Percentiles rank a stretch among this genome's conserved stretches.
These are phyloP conservation scores for Leccinum ochraceum DNA, from an alignment of 768 basidiomycete species.

Conservation along the genomic window DNA sequence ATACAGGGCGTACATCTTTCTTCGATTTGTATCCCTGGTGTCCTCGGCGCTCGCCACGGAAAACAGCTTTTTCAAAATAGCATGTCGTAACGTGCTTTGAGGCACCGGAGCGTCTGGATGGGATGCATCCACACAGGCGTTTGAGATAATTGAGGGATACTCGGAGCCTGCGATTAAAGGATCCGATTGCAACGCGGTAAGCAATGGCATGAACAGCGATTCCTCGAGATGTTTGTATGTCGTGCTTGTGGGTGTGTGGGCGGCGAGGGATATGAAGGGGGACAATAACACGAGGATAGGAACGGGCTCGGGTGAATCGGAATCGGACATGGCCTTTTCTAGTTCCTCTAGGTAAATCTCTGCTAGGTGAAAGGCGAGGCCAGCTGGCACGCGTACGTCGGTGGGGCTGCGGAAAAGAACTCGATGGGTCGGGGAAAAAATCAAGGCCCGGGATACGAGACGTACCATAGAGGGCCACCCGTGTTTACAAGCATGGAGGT, in stretches of 20 bases:
- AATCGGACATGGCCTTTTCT: slow-evolving; percentile 55
- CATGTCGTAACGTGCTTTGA: slow-evolving; percentile 45
- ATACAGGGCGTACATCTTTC: slow-evolving; percentile 84
- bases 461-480: slow-evolving; percentile 88
- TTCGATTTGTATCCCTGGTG: slow-evolving; percentile 76
- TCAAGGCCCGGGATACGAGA: neutral
- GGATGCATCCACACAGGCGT: slow-evolving; percentile 52
- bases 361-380: slow-evolving; percentile 81
- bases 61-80: slow-evolving; percentile 65
- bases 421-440: slow-evolving; percentile 6
- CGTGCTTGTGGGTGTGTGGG: slow-evolving; percentile 60
- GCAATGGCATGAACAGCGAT: slow-evolving; percentile 67
- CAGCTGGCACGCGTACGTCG: slow-evolving; percentile 71
- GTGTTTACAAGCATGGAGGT: slow-evolving; percentile 61
- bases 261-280: slow-evolving; percentile 75
- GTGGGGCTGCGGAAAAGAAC: slow-evolving; percentile 47
- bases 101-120: slow-evolving; percentile 39
- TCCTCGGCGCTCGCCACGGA: slow-evolving; percentile 70
- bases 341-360: slow-evolving; percentile 93
- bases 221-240: slow-evolving; percentile 76
- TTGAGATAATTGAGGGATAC: slow-evolving; percentile 49
- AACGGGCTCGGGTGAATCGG: slow-evolving; percentile 36
- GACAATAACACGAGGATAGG: slow-evolving; percentile 56
- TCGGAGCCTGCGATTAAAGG: slow-evolving; percentile 38
- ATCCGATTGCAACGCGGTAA: slow-evolving; percentile 51